phyloP scores from a whole-genome alignment of 2,329 filamentous ascomycete genomes.

The Pseudonectria buxi region DNA sequence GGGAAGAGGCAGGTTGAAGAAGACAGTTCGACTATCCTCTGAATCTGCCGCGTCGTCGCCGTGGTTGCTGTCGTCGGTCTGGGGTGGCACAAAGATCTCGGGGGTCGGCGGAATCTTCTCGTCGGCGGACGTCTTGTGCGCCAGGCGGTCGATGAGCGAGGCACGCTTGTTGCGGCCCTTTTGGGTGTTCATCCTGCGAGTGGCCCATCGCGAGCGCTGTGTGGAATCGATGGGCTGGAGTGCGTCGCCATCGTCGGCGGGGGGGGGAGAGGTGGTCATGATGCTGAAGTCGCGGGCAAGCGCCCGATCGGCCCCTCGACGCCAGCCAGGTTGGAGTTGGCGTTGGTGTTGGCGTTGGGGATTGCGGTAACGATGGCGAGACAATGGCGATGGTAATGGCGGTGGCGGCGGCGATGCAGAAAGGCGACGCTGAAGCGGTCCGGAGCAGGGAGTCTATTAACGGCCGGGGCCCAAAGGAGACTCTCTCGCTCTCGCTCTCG shows the following conservation, averaged over 20 bases:
- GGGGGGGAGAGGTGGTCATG: slow-evolving; percentile 28
- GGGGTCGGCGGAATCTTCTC: slow-evolving; percentile 59
- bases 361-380: too few species aligned
- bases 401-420: too few species aligned
- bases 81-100: slow-evolving; percentile 21
- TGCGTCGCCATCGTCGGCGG: slow-evolving; percentile 20
- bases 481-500: too few species aligned
- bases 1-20: slow-evolving; percentile 81
- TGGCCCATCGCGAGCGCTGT: slow-evolving; percentile 90
- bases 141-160: slow-evolving; percentile 71
- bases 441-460: too few species aligned
- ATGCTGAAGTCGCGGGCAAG: slow-evolving; percentile 29
- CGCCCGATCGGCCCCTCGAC: slow-evolving; percentile 31
- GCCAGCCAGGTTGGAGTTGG: slow-evolving; percentile 30
- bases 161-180: slow-evolving; percentile 73
- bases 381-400: too few species aligned
- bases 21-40: slow-evolving; percentile 54
- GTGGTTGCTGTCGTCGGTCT: slow-evolving; percentile 21
- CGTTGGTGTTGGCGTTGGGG: slow-evolving; percentile 5
- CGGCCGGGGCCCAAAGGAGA: too few species aligned
- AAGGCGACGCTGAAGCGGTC: too few species aligned
- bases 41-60: slow-evolving; percentile 34
- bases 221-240: slow-evolving; percentile 33
- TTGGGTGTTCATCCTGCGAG: slow-evolving; percentile 73
- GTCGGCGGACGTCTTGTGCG: slow-evolving; percentile 54